Evolutionary conservation across 495 filamentous ascomycete genomes (phyloP).

Genomic region (Xylaria sp.): DNA sequence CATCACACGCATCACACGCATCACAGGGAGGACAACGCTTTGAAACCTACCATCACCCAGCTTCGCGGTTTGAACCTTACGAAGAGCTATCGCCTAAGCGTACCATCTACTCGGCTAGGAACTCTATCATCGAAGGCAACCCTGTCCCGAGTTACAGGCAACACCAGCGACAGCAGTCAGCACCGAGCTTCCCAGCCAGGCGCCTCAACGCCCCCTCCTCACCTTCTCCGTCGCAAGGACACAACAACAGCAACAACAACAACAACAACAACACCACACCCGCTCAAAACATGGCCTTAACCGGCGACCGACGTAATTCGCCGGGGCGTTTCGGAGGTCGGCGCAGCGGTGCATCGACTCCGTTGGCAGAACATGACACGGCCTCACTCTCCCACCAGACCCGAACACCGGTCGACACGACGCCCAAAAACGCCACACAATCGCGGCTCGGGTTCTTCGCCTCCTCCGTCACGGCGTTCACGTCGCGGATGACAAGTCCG

Average conservation of each 20-base stretch:
- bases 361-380: constrained; percentile 36
- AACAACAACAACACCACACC: constrained; percentile 29
- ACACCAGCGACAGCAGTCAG: constrained; percentile 54
- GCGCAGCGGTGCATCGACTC: constrained; percentile 38
- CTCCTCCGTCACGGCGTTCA: constrained; percentile 50
- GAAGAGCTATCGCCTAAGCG: constrained; percentile 25
- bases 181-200: constrained; percentile 46
- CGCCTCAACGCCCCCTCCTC: constrained; percentile 41
- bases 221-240: constrained; percentile 44
- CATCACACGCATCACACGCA: neutral
- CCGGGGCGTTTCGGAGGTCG: constrained; percentile 43
- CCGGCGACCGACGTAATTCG: constrained; percentile 48
- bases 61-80: neutral
- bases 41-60: neutral
- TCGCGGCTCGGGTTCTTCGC: constrained; percentile 50
- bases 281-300: constrained; percentile 52
- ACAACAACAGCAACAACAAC: constrained; percentile 33
- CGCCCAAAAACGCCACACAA: constrained; percentile 47
- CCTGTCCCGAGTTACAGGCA: constrained; percentile 33
- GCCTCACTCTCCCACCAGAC: constrained; percentile 39
- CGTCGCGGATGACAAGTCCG: constrained; percentile 47
- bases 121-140: constrained; percentile 24
- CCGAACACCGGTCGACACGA: constrained; percentile 29
- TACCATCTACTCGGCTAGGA: constrained; percentile 36
- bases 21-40: neutral